Evolutionary conservation across 139 green algal species (phyloP).

Genomic region (Eudorina sp.): DNA sequence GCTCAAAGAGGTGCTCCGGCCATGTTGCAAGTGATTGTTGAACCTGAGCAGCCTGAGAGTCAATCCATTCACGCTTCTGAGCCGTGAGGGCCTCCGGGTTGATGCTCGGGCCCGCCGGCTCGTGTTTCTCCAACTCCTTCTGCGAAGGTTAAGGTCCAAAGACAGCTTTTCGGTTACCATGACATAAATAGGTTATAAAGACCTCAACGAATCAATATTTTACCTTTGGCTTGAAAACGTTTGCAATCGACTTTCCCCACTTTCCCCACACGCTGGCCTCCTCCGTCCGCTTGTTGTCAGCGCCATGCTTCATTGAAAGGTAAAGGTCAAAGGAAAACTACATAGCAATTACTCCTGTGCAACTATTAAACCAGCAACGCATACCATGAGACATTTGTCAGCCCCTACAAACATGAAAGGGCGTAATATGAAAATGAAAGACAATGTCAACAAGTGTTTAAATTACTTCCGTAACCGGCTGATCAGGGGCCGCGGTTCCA

Average conservation of each 20-base stretch:
- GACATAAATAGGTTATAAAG: too few relatives aligned
- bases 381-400: too few relatives aligned
- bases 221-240: slow-evolving; percentile 13
- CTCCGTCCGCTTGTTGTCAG: neutral
- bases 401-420: too few relatives aligned
- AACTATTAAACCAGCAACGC: neutral
- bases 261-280: neutral
- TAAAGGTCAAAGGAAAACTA: neutral
- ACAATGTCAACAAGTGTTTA: too few relatives aligned
- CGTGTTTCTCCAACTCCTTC: slow-evolving; percentile 11
- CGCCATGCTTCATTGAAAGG: neutral
- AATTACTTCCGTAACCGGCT: too few relatives aligned
- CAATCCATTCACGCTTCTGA: slow-evolving; percentile 72
- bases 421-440: too few relatives aligned
- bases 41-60: slow-evolving; percentile 56
- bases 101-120: neutral
- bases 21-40: slow-evolving; percentile 54
- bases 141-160: neutral
- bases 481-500: too few relatives aligned
- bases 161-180: neutral
- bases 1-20: slow-evolving; percentile 78
- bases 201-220: too few relatives aligned
- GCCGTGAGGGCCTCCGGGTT: slow-evolving; percentile 47
- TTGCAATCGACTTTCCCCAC: neutral
- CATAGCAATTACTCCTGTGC: neutral